A percentile compares a stretch with the other conserved stretches of the same genome.
Conservation (phyloP, 352 stramenopile species). For the Phytopythium kandeliae region DNA sequence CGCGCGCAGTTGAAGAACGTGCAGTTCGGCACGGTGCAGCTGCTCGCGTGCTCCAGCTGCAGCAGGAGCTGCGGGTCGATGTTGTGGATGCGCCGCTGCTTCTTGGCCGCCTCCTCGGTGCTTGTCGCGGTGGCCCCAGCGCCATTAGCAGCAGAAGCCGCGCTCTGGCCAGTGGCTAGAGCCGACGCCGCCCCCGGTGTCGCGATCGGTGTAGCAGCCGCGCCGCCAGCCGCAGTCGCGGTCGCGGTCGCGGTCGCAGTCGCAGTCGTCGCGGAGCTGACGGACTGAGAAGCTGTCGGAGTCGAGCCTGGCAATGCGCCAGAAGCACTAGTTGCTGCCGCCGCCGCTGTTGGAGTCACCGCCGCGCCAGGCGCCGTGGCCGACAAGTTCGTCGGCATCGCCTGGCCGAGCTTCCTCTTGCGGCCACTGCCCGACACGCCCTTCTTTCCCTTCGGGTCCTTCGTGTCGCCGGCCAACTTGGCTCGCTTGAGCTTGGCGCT, state of each 20-base stretch:
- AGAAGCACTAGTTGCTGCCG: too few relatives aligned
- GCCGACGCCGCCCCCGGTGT: background rate
- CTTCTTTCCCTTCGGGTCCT: slow-evolving; percentile 23
- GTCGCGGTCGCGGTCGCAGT: background rate
- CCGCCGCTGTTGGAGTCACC: too few relatives aligned
- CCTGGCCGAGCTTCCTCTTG: slow-evolving; percentile 68
- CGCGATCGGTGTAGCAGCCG: background rate
- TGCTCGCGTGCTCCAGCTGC: slow-evolving; percentile 81
- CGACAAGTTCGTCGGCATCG: slow-evolving; percentile 20
- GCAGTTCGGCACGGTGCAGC: slow-evolving; percentile 60
- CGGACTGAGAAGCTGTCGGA: too few relatives aligned
- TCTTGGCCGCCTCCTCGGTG: slow-evolving; percentile 86
- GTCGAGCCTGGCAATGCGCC: slow-evolving; percentile 1
- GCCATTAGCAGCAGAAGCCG: background rate
- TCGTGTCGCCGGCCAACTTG: slow-evolving; percentile 19
- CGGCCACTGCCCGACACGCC: slow-evolving; percentile 23
- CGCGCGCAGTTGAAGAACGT: slow-evolving; percentile 84
- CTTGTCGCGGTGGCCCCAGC: slow-evolving; percentile 4
- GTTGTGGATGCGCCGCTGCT: slow-evolving; percentile 85
- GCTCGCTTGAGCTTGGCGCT: slow-evolving; percentile 43
- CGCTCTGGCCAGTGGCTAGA: background rate
- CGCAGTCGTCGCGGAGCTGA: background rate
- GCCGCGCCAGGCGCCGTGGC: background rate
- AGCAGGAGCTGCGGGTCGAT: slow-evolving; percentile 84
- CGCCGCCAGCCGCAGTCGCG: background rate